Base-by-base conservation (phyloP, 2,329 filamentous ascomycete species). In the Corinectria fuckeliana region DNA sequence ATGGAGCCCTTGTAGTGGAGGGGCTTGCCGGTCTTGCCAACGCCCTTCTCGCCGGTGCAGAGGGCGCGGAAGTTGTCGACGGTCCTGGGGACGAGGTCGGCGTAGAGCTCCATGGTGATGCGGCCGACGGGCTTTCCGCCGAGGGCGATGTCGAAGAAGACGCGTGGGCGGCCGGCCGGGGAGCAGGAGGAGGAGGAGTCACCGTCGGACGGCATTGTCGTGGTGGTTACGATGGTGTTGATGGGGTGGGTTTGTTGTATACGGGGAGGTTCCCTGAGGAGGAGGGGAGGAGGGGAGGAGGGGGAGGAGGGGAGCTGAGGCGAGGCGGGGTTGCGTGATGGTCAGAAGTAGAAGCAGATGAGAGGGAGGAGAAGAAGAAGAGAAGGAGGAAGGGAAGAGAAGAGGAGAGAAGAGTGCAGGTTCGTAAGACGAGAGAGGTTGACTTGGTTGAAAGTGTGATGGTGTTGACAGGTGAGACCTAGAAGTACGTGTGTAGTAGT, bases 51-150 rank as follows among this genome's bases (percentile, higher is more conserved):
- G 68, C 94, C 94, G 0, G 94, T 97, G 82, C 93, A 97, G 62
- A 97, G 88, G 54, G 89, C 88, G 72, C 93, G 92, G 84, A 98
- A 98, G 85, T 98, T 98, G 72, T 97, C 93, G 65, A 91, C 92
- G 5, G 94, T 98, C 82, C 96, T 97, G 73, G 94, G 94, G 18
- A 97, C 93, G 61, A 96, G 83, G 67, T 86, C 81, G 66, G 81
- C 76, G 80, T 87, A 89, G 61, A 99, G 87, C 81, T 97, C 92
- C 78, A 99, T 94, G 63, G 85, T 88, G 75, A 99, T 83, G 66
- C 94, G 90, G 61, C 93, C 93, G 61, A 87, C 85, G 41, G 86
- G 80, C 70, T 87, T 85, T 59, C 86, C 85, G 73, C 91, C 93
- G 73, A 98, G 90, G 62, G 88, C 82, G 75, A 99, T 89, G 81